Base-by-base conservation (phyloP, 2,329 filamentous ascomycete species). In the Cercospora zeina region DNA sequence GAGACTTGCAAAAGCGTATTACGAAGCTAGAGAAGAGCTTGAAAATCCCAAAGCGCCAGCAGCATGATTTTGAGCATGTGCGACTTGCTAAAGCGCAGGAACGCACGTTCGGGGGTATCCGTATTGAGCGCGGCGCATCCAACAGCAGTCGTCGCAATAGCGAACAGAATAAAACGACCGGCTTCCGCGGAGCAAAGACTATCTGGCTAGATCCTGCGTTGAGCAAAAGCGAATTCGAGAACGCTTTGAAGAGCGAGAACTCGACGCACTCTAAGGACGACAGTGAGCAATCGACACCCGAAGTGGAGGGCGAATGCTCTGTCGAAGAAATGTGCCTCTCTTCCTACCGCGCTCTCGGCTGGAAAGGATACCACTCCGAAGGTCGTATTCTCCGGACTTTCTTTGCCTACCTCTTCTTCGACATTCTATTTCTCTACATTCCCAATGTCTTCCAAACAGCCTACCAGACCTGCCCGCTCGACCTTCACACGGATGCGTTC, bases 361-460 rank as follows among this genome's bases (percentile, higher is more conserved):
- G 91, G 88, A 96, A 96, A 75, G 95, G 95, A 10, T 97, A 93
- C 72, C 95, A 99, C 76, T 86, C 89, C 16, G 95, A 99, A 80
- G 91, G 92, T 34, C 90, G 93, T 1, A 93, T 97, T 69, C 79
- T 97, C 6, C 87, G 92, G n/a, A 99, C 95, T 0, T 80, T 99
- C 6, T 82, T 83, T 69, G 80, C 75, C n/a, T 93, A 95, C 72
- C 85, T 99, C 16, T 96, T 97, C 79, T 95, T 88, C 79, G 93
- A 99, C 75, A 85, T 97, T 24, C 80, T 99, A 6, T 97, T 97
- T 77, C 82, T 91, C 27, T 96, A 96, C 75, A 85, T 97, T 4
- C 93, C 95, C 27, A 96, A 97, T 70, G 93, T 99, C 59, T 99
- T 99, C 76, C 93, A 97, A 74, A 99, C 95, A 5, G 86, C 89